Evolutionary conservation across 192 early-diverging fungal genomes (phyloP).

Genomic region (Backusella tuberculispora): DNA sequence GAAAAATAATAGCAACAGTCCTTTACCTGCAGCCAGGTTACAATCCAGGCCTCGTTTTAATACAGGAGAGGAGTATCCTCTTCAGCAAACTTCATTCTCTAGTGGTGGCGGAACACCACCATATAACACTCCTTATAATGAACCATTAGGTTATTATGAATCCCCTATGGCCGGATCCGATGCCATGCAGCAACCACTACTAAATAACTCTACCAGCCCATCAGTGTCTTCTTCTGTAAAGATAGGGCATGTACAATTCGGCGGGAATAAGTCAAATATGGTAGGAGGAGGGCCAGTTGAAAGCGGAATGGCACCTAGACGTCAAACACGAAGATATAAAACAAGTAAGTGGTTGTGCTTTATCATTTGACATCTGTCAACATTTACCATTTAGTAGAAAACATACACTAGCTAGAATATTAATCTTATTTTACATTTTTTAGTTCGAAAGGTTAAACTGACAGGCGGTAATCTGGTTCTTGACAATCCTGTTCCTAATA

Average conservation of each 20-base stretch:
- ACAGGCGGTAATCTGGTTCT: conserved; percentile 72
- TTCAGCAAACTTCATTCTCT: conserved; percentile 19
- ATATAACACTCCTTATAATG: neutral
- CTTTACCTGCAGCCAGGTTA: conserved; percentile 18
- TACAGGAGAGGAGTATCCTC: conserved; percentile 14
- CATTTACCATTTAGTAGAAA: neutral
- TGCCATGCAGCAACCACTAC: conserved; percentile 15
- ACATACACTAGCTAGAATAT: neutral
- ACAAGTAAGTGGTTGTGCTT: conserved; percentile 32
- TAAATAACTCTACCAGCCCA: neutral
- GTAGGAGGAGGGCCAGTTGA: conserved; percentile 20
- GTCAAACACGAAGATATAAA: conserved; percentile 51
- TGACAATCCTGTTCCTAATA: conserved; percentile 66
- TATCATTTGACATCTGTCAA: neutral
- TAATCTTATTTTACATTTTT: neutral
- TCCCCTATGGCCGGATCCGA: neutral
- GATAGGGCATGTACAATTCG: conserved; percentile 3
- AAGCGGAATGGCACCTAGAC: conserved; percentile 33
- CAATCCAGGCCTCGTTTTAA: conserved; percentile 19
- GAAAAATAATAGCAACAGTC: conserved; percentile 4
- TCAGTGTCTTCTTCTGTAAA: conserved; percentile 8
- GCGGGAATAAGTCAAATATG: conserved; percentile 18
- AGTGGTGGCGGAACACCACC: neutral
- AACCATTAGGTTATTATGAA: conserved; percentile 24
- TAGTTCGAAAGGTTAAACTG: conserved; percentile 59